A percentile compares a stretch with the other conserved stretches of the same genome.
Evolutionary conservation across 169 alveolate genomes (phyloP).

Genomic region (Plasmodium knowlesi): DNA sequence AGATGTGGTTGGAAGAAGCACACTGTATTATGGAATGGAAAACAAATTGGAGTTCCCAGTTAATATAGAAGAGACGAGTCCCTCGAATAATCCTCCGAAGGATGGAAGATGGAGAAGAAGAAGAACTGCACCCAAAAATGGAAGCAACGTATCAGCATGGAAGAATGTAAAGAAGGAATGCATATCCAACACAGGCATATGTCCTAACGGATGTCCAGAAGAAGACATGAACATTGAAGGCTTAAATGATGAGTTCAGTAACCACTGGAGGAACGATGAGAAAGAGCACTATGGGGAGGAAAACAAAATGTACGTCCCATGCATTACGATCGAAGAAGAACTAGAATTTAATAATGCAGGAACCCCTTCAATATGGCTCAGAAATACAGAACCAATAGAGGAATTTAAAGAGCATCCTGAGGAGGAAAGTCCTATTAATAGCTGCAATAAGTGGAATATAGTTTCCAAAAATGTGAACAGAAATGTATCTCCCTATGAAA

Average conservation of each 20-base stretch:
- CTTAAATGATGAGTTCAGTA: background rate
- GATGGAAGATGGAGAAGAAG: background rate
- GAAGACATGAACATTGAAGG: background rate
- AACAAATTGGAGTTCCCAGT: background rate
- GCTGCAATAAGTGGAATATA: background rate
- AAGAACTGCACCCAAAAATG: background rate
- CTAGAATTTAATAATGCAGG: background rate
- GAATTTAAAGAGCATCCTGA: background rate
- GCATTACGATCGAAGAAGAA: background rate
- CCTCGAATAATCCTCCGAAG: background rate
- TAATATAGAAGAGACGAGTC: background rate
- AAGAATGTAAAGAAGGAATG: background rate
- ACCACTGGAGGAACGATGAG: background rate
- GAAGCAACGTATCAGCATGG: background rate
- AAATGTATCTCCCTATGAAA: background rate
- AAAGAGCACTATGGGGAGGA: background rate
- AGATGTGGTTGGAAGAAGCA: background rate
- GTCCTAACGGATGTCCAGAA: background rate
- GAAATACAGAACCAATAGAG: background rate
- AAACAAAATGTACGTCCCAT: background rate
- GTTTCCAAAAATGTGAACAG: background rate
- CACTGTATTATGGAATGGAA: background rate
- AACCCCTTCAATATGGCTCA: background rate
- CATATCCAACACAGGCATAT: background rate
- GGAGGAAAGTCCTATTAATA: background rate